These are phyloP conservation scores for Persicaria tinctoria DNA, from an alignment of 148 eudicot species.

Conservation along the genomic window DNA sequence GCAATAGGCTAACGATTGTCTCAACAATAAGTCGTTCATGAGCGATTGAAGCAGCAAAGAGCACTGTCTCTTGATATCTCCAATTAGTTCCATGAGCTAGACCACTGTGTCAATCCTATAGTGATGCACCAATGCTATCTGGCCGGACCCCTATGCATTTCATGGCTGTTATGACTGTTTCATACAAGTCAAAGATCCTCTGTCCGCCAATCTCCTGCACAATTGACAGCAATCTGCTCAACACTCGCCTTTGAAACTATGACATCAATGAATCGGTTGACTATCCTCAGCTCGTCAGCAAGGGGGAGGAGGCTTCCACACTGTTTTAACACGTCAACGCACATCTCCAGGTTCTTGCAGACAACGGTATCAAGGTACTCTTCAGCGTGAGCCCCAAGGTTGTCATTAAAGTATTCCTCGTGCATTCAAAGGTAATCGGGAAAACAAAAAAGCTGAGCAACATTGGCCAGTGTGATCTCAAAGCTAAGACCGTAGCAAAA, in stretches of 20 bases:
- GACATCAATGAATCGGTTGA: conserved; percentile 61
- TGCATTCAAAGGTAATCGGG: conserved; percentile 82
- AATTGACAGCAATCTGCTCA: conserved; percentile 81
- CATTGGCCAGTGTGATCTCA: conserved; percentile 75
- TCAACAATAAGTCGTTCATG: conserved; percentile 65
- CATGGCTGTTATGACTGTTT: conserved; percentile 75
- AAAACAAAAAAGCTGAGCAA: conserved; percentile 68
- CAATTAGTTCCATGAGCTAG: conserved; percentile 41
- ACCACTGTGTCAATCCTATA: conserved; percentile 58
- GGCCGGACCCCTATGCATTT: conserved; percentile 91
- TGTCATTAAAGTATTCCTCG: conserved; percentile 67
- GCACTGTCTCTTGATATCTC: conserved; percentile 33
- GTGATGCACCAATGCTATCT: conserved; percentile 82
- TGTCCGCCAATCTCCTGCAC: conserved; percentile 92
- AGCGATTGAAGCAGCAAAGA: conserved; percentile 10
- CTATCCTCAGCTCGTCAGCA: conserved; percentile 81
- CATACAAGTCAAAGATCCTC: conserved; percentile 76
- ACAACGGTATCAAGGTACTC: conserved; percentile 67
- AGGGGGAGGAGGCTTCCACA: conserved; percentile 80
- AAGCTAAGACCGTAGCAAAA: conserved; percentile 86
- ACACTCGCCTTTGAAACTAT: conserved; percentile 88
- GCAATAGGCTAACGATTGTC: conserved; percentile 68
- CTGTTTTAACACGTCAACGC: conserved; percentile 70
- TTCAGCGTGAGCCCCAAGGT: conserved; percentile 66
- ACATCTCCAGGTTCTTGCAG: conserved; percentile 75